Evolutionary conservation across 495 filamentous ascomycete genomes (phyloP).

Genomic region (Neurospora sp.): DNA sequence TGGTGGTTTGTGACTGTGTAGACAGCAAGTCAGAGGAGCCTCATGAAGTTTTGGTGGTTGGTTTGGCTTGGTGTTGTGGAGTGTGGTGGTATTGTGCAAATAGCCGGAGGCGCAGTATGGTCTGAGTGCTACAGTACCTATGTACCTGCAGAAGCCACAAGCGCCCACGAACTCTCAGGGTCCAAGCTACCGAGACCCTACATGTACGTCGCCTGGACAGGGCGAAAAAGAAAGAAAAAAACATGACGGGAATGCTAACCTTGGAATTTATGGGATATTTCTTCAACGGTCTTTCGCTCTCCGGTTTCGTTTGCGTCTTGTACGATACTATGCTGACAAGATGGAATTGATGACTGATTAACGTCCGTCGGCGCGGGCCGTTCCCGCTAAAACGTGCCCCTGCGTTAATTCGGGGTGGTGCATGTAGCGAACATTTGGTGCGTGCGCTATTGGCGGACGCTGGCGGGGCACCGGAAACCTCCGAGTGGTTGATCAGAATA

Average conservation of each 20-base stretch:
- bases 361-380: not conserved
- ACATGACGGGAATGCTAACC: accelerated
- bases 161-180: not conserved
- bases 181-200: not conserved
- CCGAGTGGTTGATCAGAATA: not conserved
- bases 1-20: not conserved
- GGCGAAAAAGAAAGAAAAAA: not conserved
- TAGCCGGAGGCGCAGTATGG: not conserved
- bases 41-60: not conserved
- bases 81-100: not conserved
- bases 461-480: not conserved
- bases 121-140: not conserved
- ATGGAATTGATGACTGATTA: not conserved
- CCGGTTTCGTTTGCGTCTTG: too few relatives aligned
- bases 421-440: not conserved
- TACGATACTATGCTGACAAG: too few relatives aligned
- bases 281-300: not conserved
- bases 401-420: not conserved
- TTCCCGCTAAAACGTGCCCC: not conserved
- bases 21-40: not conserved
- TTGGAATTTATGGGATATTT: not conserved
- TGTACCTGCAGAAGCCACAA: not conserved
- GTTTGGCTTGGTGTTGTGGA: not conserved
- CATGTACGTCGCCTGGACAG: not conserved
- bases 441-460: not conserved